Evolutionary conservation across 306 rosid species (phyloP).

Genomic region (Castanospermum australe): DNA sequence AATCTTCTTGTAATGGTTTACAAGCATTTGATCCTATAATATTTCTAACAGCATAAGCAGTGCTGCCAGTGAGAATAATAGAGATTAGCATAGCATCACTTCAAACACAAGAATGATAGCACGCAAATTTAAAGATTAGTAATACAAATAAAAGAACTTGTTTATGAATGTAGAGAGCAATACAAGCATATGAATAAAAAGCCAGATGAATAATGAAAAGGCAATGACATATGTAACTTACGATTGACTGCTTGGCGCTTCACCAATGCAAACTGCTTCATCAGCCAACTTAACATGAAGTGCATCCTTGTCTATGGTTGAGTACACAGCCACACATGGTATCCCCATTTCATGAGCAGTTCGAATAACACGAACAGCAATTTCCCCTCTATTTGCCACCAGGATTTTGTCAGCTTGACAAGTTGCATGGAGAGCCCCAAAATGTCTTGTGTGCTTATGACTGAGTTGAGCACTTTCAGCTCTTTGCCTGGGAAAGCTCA

Average conservation of each 20-base stretch:
- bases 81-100: background rate
- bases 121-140: background rate
- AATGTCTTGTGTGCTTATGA: slow-evolving; percentile 36
- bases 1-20: background rate
- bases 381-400: slow-evolving; percentile 80
- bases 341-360: slow-evolving; percentile 82
- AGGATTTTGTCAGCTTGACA: slow-evolving; percentile 64
- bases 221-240: slow-evolving; percentile 26
- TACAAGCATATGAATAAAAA: background rate
- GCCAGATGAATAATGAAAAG: background rate
- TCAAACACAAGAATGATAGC: background rate
- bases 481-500: slow-evolving; percentile 46
- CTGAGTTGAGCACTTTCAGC: slow-evolving; percentile 29
- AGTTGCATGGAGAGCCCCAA: slow-evolving; percentile 46
- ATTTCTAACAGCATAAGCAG: background rate
- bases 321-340: slow-evolving; percentile 86
- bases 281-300: slow-evolving; percentile 78
- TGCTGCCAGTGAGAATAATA: background rate
- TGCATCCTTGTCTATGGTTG: slow-evolving; percentile 77
- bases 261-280: slow-evolving; percentile 81
- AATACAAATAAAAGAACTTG: background rate
- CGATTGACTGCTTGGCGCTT: slow-evolving; percentile 79
- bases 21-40: background rate
- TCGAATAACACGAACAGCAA: slow-evolving; percentile 75
- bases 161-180: background rate